Conservation (phyloP, 495 filamentous ascomycete species). For the Aspergillus incahuasiensis region DNA sequence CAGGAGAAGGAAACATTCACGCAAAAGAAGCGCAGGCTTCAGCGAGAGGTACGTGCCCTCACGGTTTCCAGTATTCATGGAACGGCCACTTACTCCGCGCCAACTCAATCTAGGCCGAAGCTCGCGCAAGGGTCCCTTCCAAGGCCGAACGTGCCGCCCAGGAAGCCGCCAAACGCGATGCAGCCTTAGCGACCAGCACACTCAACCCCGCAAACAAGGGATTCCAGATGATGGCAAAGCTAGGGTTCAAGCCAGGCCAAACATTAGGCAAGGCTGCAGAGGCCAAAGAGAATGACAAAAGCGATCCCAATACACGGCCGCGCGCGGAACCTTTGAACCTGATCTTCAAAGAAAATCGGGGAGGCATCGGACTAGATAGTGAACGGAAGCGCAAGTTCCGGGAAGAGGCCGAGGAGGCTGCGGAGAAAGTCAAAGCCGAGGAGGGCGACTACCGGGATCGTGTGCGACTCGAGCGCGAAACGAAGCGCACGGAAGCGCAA, state of each 20-base stretch:
- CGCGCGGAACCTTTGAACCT: constrained; percentile 64
- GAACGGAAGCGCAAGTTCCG: constrained; percentile 78
- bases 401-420: constrained; percentile 55
- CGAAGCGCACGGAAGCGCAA: constrained; percentile 60
- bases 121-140: constrained; percentile 49
- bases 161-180: constrained; percentile 66
- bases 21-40: constrained; percentile 50
- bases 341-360: constrained; percentile 68
- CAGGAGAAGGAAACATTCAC: constrained; percentile 52
- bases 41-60: constrained; percentile 44
- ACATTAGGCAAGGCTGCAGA: constrained; percentile 56
- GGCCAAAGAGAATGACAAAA: neutral
- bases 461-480: constrained; percentile 66
- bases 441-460: constrained; percentile 76
- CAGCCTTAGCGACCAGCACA: constrained; percentile 66
- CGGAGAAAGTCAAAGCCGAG: constrained; percentile 60
- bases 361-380: constrained; percentile 80
- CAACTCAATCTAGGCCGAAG: constrained; percentile 33
- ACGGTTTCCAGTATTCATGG: neutral
- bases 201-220: constrained; percentile 68
- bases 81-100: too few species aligned
- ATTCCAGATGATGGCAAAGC: constrained; percentile 91
- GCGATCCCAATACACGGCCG: constrained; percentile 13
- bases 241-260: constrained; percentile 76
- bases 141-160: constrained; percentile 76